Conservation (phyloP, 345 rosid species). For the Orychophragmus violaceus region DNA sequence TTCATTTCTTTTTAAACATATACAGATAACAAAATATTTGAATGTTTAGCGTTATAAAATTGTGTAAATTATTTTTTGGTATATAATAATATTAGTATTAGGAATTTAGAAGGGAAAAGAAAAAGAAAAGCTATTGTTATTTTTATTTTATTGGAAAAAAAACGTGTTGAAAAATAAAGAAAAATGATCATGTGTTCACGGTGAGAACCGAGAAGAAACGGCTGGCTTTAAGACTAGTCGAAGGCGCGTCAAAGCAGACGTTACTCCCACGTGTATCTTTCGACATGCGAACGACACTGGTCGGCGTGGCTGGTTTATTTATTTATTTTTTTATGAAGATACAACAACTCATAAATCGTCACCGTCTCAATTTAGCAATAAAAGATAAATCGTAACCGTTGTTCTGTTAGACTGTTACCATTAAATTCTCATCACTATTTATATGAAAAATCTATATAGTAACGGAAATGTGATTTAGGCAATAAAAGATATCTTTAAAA, state of each 20-base stretch:
- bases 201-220: conserved; percentile 2
- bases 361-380: not conserved
- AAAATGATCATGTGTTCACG: not conserved
- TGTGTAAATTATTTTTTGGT: not conserved
- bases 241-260: conserved; percentile 14
- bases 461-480: not conserved
- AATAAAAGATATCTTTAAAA: not conserved
- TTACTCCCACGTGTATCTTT: conserved; percentile 19
- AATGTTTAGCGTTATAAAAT: not conserved
- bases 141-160: not conserved
- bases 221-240: conserved; percentile 4
- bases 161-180: not conserved
- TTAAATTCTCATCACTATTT: not conserved
- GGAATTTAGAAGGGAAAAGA: not conserved
- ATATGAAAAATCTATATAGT: not conserved
- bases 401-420: conserved; percentile 13
- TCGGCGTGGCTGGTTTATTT: conserved; percentile 2
- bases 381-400: not conserved
- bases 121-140: not conserved
- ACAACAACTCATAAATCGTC: not conserved
- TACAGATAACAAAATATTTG: not conserved
- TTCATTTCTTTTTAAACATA: no score
- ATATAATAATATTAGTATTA: not conserved
- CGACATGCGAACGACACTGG: conserved; percentile 30
- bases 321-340: not conserved